These are phyloP conservation scores for Amanita jacksonii DNA, from an alignment of 768 basidiomycete species.

Conservation along the genomic window DNA sequence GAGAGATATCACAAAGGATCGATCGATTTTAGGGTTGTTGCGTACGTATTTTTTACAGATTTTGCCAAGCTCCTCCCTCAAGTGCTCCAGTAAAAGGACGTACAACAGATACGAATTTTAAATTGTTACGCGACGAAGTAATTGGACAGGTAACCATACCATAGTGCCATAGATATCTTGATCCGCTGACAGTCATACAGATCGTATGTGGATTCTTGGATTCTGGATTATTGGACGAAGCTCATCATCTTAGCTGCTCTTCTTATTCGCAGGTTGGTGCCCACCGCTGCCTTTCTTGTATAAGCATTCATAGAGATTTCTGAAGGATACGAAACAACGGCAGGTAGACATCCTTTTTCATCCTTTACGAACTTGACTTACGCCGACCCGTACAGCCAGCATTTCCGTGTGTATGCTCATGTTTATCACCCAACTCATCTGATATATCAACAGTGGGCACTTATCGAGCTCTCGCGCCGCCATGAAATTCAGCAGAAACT, in stretches of 20 bases:
- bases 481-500: conserved; percentile 12
- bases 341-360: conserved; percentile 27
- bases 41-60: conserved; percentile 14
- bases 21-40: conserved; percentile 30
- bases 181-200: too few relatives aligned
- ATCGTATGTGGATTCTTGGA: too few relatives aligned
- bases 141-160: conserved; percentile 21
- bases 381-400: too few relatives aligned
- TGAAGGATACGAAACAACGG: conserved; percentile 46
- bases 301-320: conserved; percentile 8
- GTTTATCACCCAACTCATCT: too few relatives aligned
- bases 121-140: conserved; percentile 28
- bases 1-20: conserved; percentile 17
- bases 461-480: conserved; percentile 16
- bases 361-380: too few relatives aligned
- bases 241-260: too few relatives aligned
- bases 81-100: conserved; percentile 25
- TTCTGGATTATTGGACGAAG: too few relatives aligned
- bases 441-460: conserved; percentile 14
- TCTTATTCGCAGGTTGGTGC: too few relatives aligned
- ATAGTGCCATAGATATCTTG: too few relatives aligned
- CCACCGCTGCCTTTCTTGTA: too few relatives aligned
- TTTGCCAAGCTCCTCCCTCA: not conserved
- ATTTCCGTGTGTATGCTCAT: too few relatives aligned
- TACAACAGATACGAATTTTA: conserved; percentile 18